Base-by-base conservation (phyloP, 805 yeast genomes). In the Lachancea lanzarotensis region DNA sequence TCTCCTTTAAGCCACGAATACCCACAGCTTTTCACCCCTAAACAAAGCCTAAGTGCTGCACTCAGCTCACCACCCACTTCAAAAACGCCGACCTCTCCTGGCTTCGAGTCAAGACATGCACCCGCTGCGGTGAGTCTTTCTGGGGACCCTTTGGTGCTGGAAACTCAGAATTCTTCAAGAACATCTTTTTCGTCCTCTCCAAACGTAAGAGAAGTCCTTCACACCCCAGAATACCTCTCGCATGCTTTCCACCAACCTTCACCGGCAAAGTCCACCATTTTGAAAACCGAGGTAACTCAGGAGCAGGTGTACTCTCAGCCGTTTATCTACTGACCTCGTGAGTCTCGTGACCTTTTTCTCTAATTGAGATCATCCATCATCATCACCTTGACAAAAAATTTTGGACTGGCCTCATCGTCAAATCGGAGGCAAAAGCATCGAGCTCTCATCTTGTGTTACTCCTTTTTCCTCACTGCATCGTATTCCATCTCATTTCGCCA, bases 291-390 rank as follows among this genome's bases (percentile, higher is more conserved):
- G 19, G 45, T 61, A 9, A 57, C 55, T 26, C 54, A 53, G 9
- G 61, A 55, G 39, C 58, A 60, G 42, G 66, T 59, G 8, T 59
- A 57, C 40, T 58, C 66, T 3, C 64, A 62, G 48, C 67, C 67
- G 3, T 62, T 62, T 41, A 48, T 30, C 18, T 56, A 50, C 35
- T 51, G 42, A 35, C 7, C 13, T 11, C 5, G 13, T 3, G 13
- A 15, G 18, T 32, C 35, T 15, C 35, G 35, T 32, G 35, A 32
- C 35, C 4, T 15, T 15, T 32, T 15, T 11, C 16, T 22, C 25
- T 22, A 22, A 16, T 12, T 13, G 35, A 18, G 15, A n/a, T 10
- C 13, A n/a, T n/a, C n/a, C n/a, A n/a, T n/a, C n/a, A n/a, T n/a
- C n/a, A 30, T 12, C 27, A 15, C n/a, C 19, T 12, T 12, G 27